These are phyloP conservation scores for Diversispora eburnea DNA, from an alignment of 192 early-diverging fungal species.

Conservation along the genomic window DNA sequence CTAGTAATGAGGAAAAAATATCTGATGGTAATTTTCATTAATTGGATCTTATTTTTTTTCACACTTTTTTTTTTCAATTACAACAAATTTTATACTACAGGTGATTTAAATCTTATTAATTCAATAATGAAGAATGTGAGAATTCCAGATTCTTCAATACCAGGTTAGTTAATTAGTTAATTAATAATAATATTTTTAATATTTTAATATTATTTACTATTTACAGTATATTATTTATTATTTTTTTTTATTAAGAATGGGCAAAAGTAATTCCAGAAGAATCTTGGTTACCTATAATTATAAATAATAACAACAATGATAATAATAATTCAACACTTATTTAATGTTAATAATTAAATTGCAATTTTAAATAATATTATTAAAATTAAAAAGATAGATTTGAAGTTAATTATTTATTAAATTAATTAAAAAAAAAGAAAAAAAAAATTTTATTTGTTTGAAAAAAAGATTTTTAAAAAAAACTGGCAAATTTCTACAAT, in stretches of 20 bases:
- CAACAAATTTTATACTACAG: background rate
- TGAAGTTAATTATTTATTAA: too few relatives aligned
- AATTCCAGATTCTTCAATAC: slow-evolving; percentile 1
- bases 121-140: slow-evolving; percentile 9
- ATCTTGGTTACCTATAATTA: slow-evolving; percentile 13
- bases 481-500: too few relatives aligned
- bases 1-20: slow-evolving; percentile 2
- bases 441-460: too few relatives aligned
- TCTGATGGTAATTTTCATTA: slow-evolving; percentile 1
- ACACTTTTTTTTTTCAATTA: background rate
- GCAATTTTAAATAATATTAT: too few relatives aligned
- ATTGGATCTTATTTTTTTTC: background rate
- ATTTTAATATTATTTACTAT: background rate
- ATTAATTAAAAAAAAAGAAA: too few relatives aligned
- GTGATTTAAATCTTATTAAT: background rate
- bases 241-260: slow-evolving; percentile 5
- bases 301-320: background rate
- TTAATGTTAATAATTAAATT: too few relatives aligned
- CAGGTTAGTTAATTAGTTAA: background rate
- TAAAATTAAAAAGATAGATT: too few relatives aligned
- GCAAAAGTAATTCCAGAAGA: slow-evolving; percentile 12
- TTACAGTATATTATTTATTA: background rate
- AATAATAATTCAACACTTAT: background rate
- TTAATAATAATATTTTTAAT: background rate
- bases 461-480: too few relatives aligned